phyloP scores from a whole-genome alignment of 306 rosid species.

The Dalbergia cultrata region DNA sequence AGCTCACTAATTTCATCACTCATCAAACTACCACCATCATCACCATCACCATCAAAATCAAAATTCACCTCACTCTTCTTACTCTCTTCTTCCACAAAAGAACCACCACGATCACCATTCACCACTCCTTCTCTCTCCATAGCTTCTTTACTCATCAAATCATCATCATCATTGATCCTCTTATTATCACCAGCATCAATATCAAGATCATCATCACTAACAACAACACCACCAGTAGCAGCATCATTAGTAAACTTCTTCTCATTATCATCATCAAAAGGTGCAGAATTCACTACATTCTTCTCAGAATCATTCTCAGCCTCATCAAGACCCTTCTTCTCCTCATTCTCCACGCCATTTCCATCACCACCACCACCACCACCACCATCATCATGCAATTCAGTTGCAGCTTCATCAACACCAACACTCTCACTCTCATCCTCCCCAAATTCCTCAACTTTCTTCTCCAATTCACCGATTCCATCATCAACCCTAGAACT shows the following conservation, averaged over 20 bases:
- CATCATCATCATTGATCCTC: constrained; percentile 44
- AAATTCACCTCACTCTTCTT: constrained; percentile 49
- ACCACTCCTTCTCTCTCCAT: constrained; percentile 48
- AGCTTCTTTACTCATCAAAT: constrained; percentile 22
- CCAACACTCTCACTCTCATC: constrained; percentile 35
- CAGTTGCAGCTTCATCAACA: constrained; percentile 48
- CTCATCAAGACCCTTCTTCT: constrained; percentile 49
- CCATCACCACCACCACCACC: constrained; percentile 36
- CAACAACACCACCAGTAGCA: not conserved
- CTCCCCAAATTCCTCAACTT: constrained; percentile 48
- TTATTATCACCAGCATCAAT: constrained; percentile 37
- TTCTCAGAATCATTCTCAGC: constrained; percentile 26
- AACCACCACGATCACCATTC: constrained; percentile 19
- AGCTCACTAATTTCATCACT: constrained; percentile 57
- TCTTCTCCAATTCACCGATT: constrained; percentile 37
- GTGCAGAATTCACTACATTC: constrained; percentile 37
- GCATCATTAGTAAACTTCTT: not conserved
- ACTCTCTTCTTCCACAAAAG: constrained; percentile 37
- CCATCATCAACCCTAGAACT: constrained; percentile 18
- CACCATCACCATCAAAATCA: constrained; percentile 44
- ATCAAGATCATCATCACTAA: constrained; percentile 37
- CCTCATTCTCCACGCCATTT: constrained; percentile 44
- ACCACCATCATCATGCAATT: constrained; percentile 38
- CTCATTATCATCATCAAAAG: constrained; percentile 38
- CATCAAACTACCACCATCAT: constrained; percentile 43